phyloP scores from a whole-genome alignment of 805 yeast genomes.

The Ogataea populi-albae region DNA sequence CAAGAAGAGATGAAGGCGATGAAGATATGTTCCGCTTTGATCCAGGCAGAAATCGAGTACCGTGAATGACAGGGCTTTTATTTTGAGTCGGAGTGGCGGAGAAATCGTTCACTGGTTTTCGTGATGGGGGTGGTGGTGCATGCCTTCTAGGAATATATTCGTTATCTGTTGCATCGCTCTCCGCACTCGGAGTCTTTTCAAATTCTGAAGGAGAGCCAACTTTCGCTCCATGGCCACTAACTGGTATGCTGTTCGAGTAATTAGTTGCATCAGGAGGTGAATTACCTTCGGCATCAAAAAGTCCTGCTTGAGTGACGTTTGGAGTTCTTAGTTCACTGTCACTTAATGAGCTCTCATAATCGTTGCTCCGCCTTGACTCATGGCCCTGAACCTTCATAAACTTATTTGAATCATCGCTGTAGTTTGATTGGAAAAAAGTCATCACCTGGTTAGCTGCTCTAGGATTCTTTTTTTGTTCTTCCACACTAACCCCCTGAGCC shows the following conservation, averaged over 20 bases:
- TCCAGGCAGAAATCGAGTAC: slow-evolving; percentile 8
- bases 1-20: slow-evolving; percentile 28
- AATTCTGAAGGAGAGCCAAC: background rate
- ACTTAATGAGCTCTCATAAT: slow-evolving; percentile 17
- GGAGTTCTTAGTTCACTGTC: slow-evolving; percentile 21
- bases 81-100: slow-evolving; percentile 5
- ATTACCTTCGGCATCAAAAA: slow-evolving; percentile 13
- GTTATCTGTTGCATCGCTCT: slow-evolving; percentile 12
- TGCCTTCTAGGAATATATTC: slow-evolving; percentile 35
- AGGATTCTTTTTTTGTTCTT: slow-evolving; percentile 88
- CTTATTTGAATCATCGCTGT: slow-evolving; percentile 25
- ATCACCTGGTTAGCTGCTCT: slow-evolving; percentile 63
- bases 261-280: slow-evolving; percentile 15
- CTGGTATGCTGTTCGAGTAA: slow-evolving; percentile 13
- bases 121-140: slow-evolving; percentile 36
- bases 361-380: slow-evolving; percentile 19
- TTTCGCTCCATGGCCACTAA: slow-evolving; percentile 9
- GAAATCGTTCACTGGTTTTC: slow-evolving; percentile 4
- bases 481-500: slow-evolving; percentile 83
- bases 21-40: slow-evolving; percentile 11
- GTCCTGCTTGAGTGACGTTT: slow-evolving; percentile 9
- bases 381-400: slow-evolving; percentile 29
- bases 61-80: slow-evolving; percentile 11
- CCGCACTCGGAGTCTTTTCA: background rate
- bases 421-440: slow-evolving; percentile 27